Base-by-base conservation (phyloP, 2,329 filamentous ascomycete genomes). In the Sphaerulina populicola region DNA sequence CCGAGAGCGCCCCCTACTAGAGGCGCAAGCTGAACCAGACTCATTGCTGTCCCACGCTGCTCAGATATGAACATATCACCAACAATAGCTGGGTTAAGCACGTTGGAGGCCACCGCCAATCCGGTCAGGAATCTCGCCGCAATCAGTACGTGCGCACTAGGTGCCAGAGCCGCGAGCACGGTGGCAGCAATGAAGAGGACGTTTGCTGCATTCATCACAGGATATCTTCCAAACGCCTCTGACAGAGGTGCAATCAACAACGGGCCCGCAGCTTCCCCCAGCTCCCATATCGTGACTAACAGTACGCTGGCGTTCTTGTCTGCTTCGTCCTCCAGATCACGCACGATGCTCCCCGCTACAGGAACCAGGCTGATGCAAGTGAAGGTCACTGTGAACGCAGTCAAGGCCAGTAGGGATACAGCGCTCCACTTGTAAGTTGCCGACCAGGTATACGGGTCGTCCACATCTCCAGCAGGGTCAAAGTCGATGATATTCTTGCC, bases 61-160 rank as follows among this genome's bases (percentile, higher is more conserved):
- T 83, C 80, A 0, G 74, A 68, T 1, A 69, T 65, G 60, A 82
- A 83, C 56, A 83, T 76, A 62, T 84, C 81, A 21, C 80, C 81
- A 14, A 84, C 74, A 47, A 84, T 79, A 21, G 80, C 77, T 0
- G 81, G 81, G 55, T 77, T 80, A 14, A 85, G 70, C 7, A 83
- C 80, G 56, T 81, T 72, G 3, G 69, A 68, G 15, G 71, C 68
- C 4, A 75, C 72, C 38, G 69, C 66, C 30, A 70, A 57, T 37
- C 71, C 70, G 39, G 73, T 72, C 52, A 77, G 66, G 57, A 70
- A 71, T 36, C 73, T 59, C 0, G 70, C 67, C 7, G 64, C 64
- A 44, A 75, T 73, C 52, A 75, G 65, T 4, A 73, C 49, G 1
- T 59, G 51, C 4, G 66, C 66, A 48, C 60, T 71, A 8, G 68